phyloP scores from a whole-genome alignment of 2,329 filamentous ascomycete genomes.

The Hypoxylon sp. region DNA sequence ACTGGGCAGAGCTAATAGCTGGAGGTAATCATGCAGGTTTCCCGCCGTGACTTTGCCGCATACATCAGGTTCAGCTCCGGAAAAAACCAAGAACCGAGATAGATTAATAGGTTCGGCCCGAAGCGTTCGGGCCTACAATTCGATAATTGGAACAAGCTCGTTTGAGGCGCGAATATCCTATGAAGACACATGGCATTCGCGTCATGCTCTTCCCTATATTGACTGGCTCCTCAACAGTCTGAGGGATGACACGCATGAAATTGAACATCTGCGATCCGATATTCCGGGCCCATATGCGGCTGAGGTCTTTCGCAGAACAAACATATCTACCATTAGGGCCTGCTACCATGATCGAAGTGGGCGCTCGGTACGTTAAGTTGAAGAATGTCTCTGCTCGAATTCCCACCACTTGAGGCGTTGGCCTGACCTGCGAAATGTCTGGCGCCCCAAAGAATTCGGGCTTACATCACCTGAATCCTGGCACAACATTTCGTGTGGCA shows the following conservation, averaged over 20 bases:
- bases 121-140: constrained; percentile 36
- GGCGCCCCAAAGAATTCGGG: constrained; percentile 5
- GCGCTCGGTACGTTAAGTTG: constrained; percentile 21
- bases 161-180: neutral
- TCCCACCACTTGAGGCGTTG: constrained; percentile 14
- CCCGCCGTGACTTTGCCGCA: constrained; percentile 17
- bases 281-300: constrained; percentile 21
- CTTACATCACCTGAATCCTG: neutral
- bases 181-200: constrained; percentile 3
- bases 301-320: constrained; percentile 2
- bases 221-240: neutral
- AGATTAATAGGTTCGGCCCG: constrained; percentile 30
- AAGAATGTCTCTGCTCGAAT: constrained; percentile 7
- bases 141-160: neutral
- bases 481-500: neutral
- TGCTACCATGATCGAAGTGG: constrained; percentile 2
- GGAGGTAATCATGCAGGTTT: constrained; percentile 23
- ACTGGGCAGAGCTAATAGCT: too few relatives aligned
- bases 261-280: constrained; percentile 17
- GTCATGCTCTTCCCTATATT: constrained; percentile 4
- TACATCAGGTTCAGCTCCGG: constrained; percentile 22
- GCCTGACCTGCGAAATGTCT: neutral
- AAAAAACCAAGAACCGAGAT: constrained; percentile 22
- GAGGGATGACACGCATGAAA: constrained; percentile 1
- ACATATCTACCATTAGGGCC: constrained; percentile 16